These are phyloP conservation scores for Helminthosporium solani DNA, from an alignment of 2,329 filamentous ascomycete species.

Conservation along the genomic window DNA sequence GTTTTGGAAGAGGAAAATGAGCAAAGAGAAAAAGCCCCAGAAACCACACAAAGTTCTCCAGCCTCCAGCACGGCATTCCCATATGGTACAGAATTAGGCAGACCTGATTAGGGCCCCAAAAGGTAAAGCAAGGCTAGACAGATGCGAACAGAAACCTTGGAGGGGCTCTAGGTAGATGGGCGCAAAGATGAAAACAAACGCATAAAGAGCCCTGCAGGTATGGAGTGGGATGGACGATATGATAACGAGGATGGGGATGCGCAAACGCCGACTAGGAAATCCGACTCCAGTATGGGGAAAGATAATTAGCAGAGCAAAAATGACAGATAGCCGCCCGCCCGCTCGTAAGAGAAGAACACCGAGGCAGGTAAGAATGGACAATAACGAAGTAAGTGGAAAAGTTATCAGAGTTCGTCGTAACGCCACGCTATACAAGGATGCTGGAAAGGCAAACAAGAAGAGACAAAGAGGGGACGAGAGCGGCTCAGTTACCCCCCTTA, in stretches of 20 bases:
- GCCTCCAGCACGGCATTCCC: background rate
- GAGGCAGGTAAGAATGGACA: constrained; percentile 1
- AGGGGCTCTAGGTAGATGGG: background rate
- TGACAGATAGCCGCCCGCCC: constrained; percentile 4
- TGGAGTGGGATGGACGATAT: background rate
- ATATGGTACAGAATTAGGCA: constrained; percentile 38
- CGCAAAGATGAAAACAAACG: background rate
- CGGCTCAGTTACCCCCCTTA: constrained; percentile 28
- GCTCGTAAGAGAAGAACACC: background rate
- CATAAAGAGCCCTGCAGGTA: background rate
- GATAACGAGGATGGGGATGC: constrained; percentile 7
- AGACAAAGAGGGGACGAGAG: background rate
- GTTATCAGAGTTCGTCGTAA: background rate
- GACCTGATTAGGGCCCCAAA: background rate
- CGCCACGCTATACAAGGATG: background rate
- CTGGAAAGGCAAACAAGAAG: constrained; percentile 1
- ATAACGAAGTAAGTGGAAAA: constrained; percentile 8
- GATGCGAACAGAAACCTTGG: constrained; percentile 6
- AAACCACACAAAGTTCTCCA: background rate
- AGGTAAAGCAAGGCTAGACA: background rate
- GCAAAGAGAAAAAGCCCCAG: background rate
- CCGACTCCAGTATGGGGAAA: background rate
- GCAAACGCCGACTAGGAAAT: constrained; percentile 1
- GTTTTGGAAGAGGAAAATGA: no score
- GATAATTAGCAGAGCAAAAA: constrained; percentile 1